These are phyloP conservation scores for Pontederia paniculata DNA, from an alignment of 176 grass and related monocot species.

Conservation along the genomic window DNA sequence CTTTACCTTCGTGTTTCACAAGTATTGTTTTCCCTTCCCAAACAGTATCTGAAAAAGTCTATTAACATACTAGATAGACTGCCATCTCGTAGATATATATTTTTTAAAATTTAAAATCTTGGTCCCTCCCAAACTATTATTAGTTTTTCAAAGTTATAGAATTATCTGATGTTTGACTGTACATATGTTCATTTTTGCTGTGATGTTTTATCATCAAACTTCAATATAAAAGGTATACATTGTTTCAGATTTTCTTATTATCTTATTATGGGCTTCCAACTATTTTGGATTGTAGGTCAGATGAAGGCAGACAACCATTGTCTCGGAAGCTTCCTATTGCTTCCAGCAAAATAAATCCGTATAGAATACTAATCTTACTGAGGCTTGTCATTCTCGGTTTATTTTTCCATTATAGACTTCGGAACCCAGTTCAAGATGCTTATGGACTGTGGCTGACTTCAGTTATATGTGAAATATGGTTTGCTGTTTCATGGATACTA, in stretches of 20 bases:
- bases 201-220: no score
- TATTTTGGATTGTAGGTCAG: constrained; percentile 14
- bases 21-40: no score
- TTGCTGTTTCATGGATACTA: constrained; percentile 43
- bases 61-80: no score
- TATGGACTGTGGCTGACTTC: constrained; percentile 58
- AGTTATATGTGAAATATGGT: constrained; percentile 49
- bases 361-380: constrained; percentile 38
- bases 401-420: constrained; percentile 65
- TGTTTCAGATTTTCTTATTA: not conserved
- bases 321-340: constrained; percentile 39
- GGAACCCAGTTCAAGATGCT: constrained; percentile 54
- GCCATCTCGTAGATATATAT: no score
- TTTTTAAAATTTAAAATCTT: no score
- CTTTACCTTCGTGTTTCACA: no score
- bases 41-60: no score
- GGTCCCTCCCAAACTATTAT: no score
- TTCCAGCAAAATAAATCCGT: constrained; percentile 44
- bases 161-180: not conserved
- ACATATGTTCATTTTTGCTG: not conserved
- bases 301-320: constrained; percentile 36
- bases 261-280: not conserved
- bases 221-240: not conserved
- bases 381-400: constrained; percentile 43
- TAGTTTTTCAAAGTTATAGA: not conserved